Percentiles rank a stretch among this genome's conserved stretches.
Conservation (phyloP, 106 monocot species). For the Dendrobium officinale region DNA sequence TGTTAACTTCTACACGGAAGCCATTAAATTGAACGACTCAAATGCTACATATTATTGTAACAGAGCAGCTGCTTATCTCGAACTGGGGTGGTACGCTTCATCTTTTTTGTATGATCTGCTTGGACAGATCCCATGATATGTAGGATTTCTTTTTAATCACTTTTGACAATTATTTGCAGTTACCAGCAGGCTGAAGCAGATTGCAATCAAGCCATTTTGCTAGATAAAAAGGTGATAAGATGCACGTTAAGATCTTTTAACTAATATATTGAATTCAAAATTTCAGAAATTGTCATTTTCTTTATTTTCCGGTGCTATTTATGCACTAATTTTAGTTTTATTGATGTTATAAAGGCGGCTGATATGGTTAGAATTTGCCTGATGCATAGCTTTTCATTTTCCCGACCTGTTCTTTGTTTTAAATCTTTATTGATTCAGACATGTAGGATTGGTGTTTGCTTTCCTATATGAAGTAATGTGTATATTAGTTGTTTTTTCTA, state of each 20-base stretch:
- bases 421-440: neutral
- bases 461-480: neutral
- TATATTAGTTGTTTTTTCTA: neutral
- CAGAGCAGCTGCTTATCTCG: constrained; percentile 90
- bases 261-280: neutral
- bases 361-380: neutral
- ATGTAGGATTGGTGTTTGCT: neutral
- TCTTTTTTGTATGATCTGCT: neutral
- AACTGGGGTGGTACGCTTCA: constrained; percentile 70
- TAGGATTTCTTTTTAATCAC: neutral
- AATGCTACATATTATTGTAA: constrained; percentile 88
- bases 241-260: neutral
- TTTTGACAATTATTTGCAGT: constrained; percentile 33
- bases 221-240: constrained; percentile 83
- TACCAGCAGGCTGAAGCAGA: constrained; percentile 94
- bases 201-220: constrained; percentile 72
- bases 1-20: constrained; percentile 75
- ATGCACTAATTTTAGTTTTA: neutral
- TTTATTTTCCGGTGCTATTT: neutral
- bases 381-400: neutral
- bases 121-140: neutral
- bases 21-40: constrained; percentile 71
- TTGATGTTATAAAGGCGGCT: neutral
- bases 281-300: neutral
- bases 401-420: neutral